Evolutionary conservation across 108 stramenopile genomes (phyloP).

Genomic region (Skeletonema tropicum): DNA sequence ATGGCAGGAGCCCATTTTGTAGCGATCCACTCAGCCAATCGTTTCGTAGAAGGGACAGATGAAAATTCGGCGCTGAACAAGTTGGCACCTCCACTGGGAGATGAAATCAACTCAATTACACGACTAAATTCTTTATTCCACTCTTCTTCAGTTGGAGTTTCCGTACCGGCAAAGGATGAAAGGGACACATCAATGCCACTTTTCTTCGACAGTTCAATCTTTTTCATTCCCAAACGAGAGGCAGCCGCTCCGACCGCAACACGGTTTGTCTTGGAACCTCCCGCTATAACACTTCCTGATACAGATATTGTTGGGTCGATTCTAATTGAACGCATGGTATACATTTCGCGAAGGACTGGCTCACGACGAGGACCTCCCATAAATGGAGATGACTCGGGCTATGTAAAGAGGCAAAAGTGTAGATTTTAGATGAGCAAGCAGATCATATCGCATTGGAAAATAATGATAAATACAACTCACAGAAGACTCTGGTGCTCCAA

Average conservation of each 20-base stretch:
- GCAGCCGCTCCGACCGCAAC: conserved; percentile 68
- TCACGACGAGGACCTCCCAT: conserved; percentile 72
- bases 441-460: background rate
- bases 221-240: conserved; percentile 49
- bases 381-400: conserved; percentile 74
- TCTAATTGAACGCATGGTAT: conserved; percentile 73
- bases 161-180: conserved; percentile 65
- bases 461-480: conserved; percentile 28
- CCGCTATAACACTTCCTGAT: conserved; percentile 59
- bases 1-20: conserved; percentile 88
- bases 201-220: conserved; percentile 21
- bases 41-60: conserved; percentile 60
- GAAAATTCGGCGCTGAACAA: conserved; percentile 66
- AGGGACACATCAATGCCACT: conserved; percentile 51
- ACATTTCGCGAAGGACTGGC: conserved; percentile 76
- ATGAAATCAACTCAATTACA: conserved; percentile 23
- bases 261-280: conserved; percentile 59
- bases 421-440: background rate
- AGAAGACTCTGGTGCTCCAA: conserved; percentile 80
- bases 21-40: conserved; percentile 81
- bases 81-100: conserved; percentile 36
- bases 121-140: conserved; percentile 76
- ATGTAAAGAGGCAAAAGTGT: background rate
- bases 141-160: conserved; percentile 48
- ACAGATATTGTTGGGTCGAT: conserved; percentile 68